Base-by-base conservation (phyloP, 345 rosid genomes). In the Brassica carinata region DNA sequence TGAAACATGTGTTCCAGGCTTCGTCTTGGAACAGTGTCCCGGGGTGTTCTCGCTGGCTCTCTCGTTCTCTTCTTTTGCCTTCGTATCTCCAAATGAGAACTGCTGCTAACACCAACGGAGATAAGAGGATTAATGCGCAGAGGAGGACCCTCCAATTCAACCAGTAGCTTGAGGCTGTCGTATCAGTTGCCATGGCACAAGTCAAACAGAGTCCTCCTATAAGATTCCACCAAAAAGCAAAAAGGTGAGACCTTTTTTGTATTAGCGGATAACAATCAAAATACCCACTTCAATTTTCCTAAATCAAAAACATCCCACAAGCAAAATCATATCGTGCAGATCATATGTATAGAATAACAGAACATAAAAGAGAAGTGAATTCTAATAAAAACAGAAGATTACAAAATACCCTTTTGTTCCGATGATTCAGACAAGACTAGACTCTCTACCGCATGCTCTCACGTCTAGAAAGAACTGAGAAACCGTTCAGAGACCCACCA, bases 101-200 rank as follows among this genome's bases (percentile, higher is more conserved):
- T 1, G 83, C 86, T 45, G 94, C 81, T 14, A 87, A 57, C 23
- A 71, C 19, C n/a, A 80, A 11, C 0, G 89, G 75, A 36, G 82
- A 36, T 14, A 90, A 65, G 17, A 91, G 78, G 93, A 92, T 89
- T 62, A 86, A 74, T 27, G 77, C 89, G 83, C 97, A 96, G 69
- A 92, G 73, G 30, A 87, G 77, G n/a, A 94, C 90, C 85, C 97
- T 90, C 99, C 99, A 96, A 77, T 88, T 96, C 71, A 90, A 59
- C 99, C 99, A 96, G 88, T 94, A 96, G 19, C 79, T 83, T 64
- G 88, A 45, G 78, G 81, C 48, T 10, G 93, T 90, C 5, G 99
- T 89, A 79, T 92, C 79, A 69, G 76, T 81, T 53, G 89, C 85
- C 89, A 85, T 84, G 64, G 66, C 85, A 2, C n/a, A 91, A 91